Evolutionary conservation across 1,284 basidiomycete genomes (phyloP), one percentile per base, ranked within the genome.

Genomic region (Pulveroboletus sp.): DNA sequence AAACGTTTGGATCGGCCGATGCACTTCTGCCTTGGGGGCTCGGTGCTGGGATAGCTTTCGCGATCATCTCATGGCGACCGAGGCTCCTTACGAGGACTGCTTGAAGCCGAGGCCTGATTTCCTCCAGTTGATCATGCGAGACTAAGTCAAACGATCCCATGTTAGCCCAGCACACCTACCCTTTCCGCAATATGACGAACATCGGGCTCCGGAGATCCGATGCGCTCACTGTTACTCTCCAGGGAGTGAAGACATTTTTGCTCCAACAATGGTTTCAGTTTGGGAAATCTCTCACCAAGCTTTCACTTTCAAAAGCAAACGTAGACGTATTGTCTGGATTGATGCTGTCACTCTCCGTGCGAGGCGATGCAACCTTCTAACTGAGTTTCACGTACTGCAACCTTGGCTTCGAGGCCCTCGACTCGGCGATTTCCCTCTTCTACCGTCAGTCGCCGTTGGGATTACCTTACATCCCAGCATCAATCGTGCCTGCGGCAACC

Each of bases 381-480:
- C 57, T 83, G 80, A 0, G 77, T 77, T 44, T 86, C 84, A 24
- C 83, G 75, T 8, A 76, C 75, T 0, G 83, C 81, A 6, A 86
- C 67, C 63, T 79, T 78, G 1, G 83, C 81, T 53, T 81, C 76
- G 3, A 87, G 73, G 12, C 72, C 66, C 9, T 76, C 65, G 37
- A 82, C 76, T 45, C 76, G 75, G 2, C 70, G 63, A 51, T 80
- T 78, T 0, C 76, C 73, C 10, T 71, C 65, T 40, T 75, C 70
- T 13, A 70, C 8, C 5, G 29, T 29, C n/a, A n/a, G n/a, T n/a
- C n/a, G n/a, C n/a, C n/a, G n/a, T n/a, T 6, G 29, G 37, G 15
- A 15, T 52, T 37, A 6, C 53, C 36, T 29, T 43, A 50, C 24
- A 33, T 21, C 15, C 24, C 39, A 45, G 7, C 29, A 40, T 57